phyloP scores from a whole-genome alignment of 441 rosid genomes.

The Lepidium campestre region DNA sequence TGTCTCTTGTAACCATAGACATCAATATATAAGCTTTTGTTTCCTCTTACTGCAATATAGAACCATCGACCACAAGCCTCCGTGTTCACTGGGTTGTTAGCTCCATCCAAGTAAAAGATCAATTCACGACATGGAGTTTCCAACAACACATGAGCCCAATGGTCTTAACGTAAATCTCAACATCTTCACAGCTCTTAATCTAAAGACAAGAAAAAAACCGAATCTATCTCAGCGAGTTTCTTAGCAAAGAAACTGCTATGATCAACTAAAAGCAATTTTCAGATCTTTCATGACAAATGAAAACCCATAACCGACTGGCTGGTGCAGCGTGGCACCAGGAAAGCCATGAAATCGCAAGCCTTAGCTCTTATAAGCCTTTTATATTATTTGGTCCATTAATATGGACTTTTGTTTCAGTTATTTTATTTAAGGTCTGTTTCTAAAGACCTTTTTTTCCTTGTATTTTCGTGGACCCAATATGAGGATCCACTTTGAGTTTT shows the following conservation, averaged over 20 bases:
- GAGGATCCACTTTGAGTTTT: no score
- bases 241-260: slow-evolving; percentile 64
- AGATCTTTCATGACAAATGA: no score
- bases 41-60: slow-evolving; percentile 44
- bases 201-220: slow-evolving; percentile 62
- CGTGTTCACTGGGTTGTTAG: slow-evolving; percentile 90
- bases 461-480: no score
- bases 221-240: slow-evolving; percentile 57
- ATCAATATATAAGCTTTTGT: slow-evolving; percentile 11
- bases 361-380: no score
- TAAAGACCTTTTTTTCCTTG: no score
- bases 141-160: slow-evolving; percentile 85
- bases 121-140: slow-evolving; percentile 47
- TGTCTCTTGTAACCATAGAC: no score
- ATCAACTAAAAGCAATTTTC: slow-evolving; percentile 60
- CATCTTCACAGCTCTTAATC: slow-evolving; percentile 79
- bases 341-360: no score
- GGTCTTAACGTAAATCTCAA: slow-evolving; percentile 85
- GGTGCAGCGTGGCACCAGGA: no score
- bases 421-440: no score
- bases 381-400: no score
- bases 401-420: no score
- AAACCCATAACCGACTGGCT: no score
- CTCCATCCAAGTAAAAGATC: slow-evolving; percentile 82
- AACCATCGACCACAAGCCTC: slow-evolving; percentile 88